phyloP scores from a whole-genome alignment of 441 rosid species.

The Biscutella auriculata region DNA sequence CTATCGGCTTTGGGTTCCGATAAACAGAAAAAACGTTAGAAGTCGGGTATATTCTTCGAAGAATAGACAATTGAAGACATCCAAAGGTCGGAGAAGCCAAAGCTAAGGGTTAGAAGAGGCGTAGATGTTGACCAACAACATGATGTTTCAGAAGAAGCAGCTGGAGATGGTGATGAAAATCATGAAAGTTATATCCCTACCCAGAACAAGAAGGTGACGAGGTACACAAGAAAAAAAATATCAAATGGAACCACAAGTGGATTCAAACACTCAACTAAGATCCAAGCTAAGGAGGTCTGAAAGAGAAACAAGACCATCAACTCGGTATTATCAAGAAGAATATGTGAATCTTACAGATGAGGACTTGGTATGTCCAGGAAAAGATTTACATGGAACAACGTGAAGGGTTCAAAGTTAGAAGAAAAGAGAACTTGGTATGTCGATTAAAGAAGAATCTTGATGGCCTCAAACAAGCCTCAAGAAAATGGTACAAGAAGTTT shows the following conservation, averaged over 20 bases:
- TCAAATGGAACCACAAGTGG: background rate
- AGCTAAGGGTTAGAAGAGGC: background rate
- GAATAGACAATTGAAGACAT: background rate
- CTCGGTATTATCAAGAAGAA: background rate
- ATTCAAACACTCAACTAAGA: background rate
- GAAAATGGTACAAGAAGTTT: too few species aligned
- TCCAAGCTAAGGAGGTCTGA: background rate
- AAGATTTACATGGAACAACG: too few species aligned
- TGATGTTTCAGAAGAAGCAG: background rate
- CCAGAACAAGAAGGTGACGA: background rate
- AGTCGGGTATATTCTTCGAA: background rate
- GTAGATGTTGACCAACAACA: background rate
- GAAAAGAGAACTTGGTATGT: too few species aligned
- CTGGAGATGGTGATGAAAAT: background rate
- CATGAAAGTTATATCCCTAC: background rate
- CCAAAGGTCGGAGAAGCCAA: too few species aligned
- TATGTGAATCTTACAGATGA: background rate
- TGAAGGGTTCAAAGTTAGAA: too few species aligned
- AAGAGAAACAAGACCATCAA: too few species aligned
- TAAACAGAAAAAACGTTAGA: background rate
- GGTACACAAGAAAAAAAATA: background rate
- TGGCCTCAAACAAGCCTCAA: too few species aligned
- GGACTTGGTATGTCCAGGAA: too few species aligned
- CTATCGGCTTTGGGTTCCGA: background rate
- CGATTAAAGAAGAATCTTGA: too few species aligned